Evolutionary conservation across 116 monocot genomes (phyloP), one percentile per base, ranked within the genome.

Genomic region (Iris pallida): DNA sequence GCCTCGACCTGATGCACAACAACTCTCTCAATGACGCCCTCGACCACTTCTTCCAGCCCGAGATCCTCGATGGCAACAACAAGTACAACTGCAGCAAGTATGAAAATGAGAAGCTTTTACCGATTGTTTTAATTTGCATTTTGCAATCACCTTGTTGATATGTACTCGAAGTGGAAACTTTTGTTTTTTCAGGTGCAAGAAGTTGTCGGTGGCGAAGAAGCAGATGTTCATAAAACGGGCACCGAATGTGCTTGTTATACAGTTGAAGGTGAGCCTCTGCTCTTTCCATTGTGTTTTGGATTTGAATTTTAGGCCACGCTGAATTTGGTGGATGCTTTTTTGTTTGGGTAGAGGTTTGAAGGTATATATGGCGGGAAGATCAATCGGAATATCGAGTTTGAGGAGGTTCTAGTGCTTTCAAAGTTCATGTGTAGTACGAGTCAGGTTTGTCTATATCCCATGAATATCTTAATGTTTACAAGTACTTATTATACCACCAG

Each of bases 171-270:
- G 30, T 30, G 0, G 30, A 3, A 30, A 30, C 5, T 7, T 63
- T 52, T 55, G 68, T 57, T 8, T 51, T 20, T 64, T 14, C 68
- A 97, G 96, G 53, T 97, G 97, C 74, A 90, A 90, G 76, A 92
- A 97, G 66, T 74, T 97, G 12, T 83, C 83, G 16, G 83, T 79
- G 20, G 97, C 97, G 13, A 85, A 66, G 54, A 97, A 97, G 80
- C 97, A 97, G 70, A 81, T 97, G 85, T 92, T 87, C 60, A 42
- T 97, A 40, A 79, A 83, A 52, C 76, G 79, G 49, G 87, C 97
- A 13, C 97, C 97, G 14, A 92, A 97, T 81, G 97, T 97, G 17
- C 92, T 97, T 71, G 97, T 97, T 41, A 79, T 97, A 43, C 97
- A 97, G 72, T 88, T 97, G 65, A 97, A 97, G 89, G 97, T 97